Conservation (phyloP, 306 rosid genomes). For the Cucurbita maxima region DNA sequence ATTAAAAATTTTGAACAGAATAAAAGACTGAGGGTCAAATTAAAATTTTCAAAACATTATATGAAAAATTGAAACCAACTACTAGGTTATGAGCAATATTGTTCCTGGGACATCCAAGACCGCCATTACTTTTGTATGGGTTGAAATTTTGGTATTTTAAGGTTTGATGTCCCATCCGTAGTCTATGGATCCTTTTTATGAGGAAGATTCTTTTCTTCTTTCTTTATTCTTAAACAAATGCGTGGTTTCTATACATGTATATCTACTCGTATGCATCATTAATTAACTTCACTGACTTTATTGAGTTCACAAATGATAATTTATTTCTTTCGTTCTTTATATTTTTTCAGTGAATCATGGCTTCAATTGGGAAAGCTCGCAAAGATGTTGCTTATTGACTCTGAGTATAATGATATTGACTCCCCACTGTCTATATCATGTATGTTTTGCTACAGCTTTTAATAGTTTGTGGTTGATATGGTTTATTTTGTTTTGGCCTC, state of each 20-base stretch:
- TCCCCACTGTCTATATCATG: slow-evolving; percentile 63
- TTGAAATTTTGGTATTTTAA: not conserved
- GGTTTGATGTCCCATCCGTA: not conserved
- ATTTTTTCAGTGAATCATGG: slow-evolving; percentile 64
- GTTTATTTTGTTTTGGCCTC: not conserved
- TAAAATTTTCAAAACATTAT: not conserved
- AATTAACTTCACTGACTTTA: not conserved
- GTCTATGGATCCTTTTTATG: not conserved
- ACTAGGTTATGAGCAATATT: not conserved
- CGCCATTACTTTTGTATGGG: not conserved
- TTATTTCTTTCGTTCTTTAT: not conserved
- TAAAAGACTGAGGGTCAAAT: not conserved
- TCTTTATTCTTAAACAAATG: not conserved
- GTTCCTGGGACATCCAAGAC: too few species aligned
- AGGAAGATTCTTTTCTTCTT: not conserved
- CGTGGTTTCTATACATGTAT: not conserved
- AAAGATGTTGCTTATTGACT: slow-evolving; percentile 66
- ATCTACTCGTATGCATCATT: not conserved
- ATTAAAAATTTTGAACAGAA: not conserved
- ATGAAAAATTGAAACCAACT: not conserved
- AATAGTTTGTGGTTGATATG: not conserved
- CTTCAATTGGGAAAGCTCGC: slow-evolving; percentile 69
- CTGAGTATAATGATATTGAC: slow-evolving; percentile 58
- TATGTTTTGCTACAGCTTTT: slow-evolving; percentile 3
- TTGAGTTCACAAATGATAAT: slow-evolving; percentile 1